phyloP scores from a whole-genome alignment of 768 basidiomycete genomes.

The Boletus speciosus region DNA sequence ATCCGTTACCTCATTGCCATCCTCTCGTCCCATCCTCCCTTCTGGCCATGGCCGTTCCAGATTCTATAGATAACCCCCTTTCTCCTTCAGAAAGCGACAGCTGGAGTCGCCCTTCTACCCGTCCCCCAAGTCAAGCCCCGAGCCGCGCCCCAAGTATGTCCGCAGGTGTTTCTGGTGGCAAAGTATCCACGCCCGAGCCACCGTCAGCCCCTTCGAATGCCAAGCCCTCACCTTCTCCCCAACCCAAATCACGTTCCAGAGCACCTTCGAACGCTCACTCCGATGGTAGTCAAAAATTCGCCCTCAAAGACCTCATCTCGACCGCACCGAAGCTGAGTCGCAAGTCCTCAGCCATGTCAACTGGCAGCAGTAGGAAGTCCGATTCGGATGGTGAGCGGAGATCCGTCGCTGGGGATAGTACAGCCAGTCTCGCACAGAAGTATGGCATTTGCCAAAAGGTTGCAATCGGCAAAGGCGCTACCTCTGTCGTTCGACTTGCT shows the following conservation, averaged over 20 bases:
- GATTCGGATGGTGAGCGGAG: slow-evolving; percentile 56
- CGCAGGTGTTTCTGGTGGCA: slow-evolving; percentile 38
- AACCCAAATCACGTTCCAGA: slow-evolving; percentile 30
- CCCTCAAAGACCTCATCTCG: slow-evolving; percentile 74
- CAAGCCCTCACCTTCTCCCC: slow-evolving; percentile 15
- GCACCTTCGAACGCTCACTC: slow-evolving; percentile 50
- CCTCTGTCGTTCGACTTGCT: slow-evolving; percentile 90
- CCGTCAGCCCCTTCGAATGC: slow-evolving; percentile 19
- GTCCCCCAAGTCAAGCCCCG: slow-evolving; percentile 53
- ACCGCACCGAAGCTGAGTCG: slow-evolving; percentile 72
- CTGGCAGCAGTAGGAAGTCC: slow-evolving; percentile 58
- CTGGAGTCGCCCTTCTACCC: slow-evolving; percentile 59
- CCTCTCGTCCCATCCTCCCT: slow-evolving; percentile 3
- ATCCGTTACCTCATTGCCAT: not conserved
- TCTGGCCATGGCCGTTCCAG: slow-evolving; percentile 37
- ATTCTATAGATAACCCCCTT: slow-evolving; percentile 43
- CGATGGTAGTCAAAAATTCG: slow-evolving; percentile 70
- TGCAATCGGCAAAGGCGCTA: slow-evolving; percentile 98
- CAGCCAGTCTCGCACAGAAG: slow-evolving; percentile 71
- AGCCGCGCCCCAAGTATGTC: slow-evolving; percentile 40
- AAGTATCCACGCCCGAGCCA: slow-evolving; percentile 30
- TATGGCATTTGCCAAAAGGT: slow-evolving; percentile 97
- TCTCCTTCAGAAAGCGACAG: slow-evolving; percentile 56
- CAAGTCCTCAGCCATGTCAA: slow-evolving; percentile 68
- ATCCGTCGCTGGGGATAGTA: slow-evolving; percentile 49